Evolutionary conservation across 805 yeast genomes (phyloP).

Genomic region (Isabelozyma pseudorhagii): DNA sequence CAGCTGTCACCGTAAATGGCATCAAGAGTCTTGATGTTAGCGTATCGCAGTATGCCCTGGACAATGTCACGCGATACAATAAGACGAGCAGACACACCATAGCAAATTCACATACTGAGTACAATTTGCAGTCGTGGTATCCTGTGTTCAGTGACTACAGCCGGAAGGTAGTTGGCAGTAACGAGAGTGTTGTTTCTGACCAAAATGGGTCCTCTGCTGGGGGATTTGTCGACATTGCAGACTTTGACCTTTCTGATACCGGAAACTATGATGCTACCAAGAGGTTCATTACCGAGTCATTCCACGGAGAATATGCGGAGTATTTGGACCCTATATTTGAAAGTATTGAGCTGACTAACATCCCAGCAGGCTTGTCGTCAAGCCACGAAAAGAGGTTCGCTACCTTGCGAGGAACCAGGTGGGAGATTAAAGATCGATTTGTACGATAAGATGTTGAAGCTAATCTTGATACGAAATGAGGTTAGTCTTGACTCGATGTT

Average conservation of each 20-base stretch:
- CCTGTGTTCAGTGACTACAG: slow-evolving; percentile 17
- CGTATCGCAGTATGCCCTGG: slow-evolving; percentile 25
- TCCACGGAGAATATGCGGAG: not conserved
- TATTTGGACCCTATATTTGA: not conserved
- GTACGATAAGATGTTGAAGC: too few relatives aligned
- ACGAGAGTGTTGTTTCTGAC: slow-evolving; percentile 24
- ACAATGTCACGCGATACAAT: slow-evolving; percentile 24
- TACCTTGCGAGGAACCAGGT: too few relatives aligned
- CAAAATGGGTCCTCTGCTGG: not conserved
- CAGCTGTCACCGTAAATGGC: slow-evolving; percentile 11
- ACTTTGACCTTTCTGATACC: not conserved
- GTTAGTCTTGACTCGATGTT: too few relatives aligned
- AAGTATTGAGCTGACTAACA: not conserved
- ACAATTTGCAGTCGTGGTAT: slow-evolving; percentile 15
- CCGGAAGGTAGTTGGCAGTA: slow-evolving; percentile 26
- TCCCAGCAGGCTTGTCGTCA: not conserved
- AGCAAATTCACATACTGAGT: slow-evolving; percentile 17
- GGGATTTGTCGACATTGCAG: not conserved
- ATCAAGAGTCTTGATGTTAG: slow-evolving; percentile 9
- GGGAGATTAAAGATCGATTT: too few relatives aligned
- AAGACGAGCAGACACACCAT: not conserved
- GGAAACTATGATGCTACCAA: not conserved
- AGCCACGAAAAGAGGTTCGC: not conserved
- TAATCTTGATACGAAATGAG: too few relatives aligned
- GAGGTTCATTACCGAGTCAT: not conserved